A percentile compares a stretch with the other conserved stretches of the same genome.
Conservation (phyloP, 305 asterid species). For the Caryopteris hybrid region DNA sequence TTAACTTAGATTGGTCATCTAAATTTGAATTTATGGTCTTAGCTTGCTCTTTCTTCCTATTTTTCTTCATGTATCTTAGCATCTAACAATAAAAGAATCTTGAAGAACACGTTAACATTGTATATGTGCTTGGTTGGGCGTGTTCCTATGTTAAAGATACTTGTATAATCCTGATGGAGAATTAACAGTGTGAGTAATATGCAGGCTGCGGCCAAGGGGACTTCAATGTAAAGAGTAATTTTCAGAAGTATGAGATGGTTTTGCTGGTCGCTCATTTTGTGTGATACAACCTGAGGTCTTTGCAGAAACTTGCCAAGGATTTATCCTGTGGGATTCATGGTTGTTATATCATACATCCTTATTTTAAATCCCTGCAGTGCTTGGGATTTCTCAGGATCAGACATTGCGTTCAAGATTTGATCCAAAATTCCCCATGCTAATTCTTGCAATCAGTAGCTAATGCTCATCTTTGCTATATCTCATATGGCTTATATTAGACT, state of each 20-base stretch:
- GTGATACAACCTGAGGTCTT: background rate
- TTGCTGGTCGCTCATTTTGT: background rate
- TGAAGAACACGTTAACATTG: background rate
- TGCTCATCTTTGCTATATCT: background rate
- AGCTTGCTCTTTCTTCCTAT: background rate
- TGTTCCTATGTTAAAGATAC: background rate
- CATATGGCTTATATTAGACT: background rate
- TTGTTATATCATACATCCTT: background rate
- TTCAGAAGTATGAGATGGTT: background rate
- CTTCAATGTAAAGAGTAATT: background rate
- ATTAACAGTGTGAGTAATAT: background rate
- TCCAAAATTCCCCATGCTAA: too few relatives aligned
- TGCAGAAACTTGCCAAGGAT: background rate
- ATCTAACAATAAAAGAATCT: background rate
- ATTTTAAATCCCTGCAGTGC: background rate
- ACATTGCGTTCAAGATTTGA: too few relatives aligned
- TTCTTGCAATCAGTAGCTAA: background rate
- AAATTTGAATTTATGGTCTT: background rate
- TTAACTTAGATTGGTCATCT: background rate
- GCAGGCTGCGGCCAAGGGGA: background rate
- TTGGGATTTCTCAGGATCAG: background rate
- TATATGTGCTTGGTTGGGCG: background rate
- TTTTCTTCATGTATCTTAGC: background rate
- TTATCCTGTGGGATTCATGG: background rate
- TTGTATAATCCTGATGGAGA: background rate